phyloP scores from a whole-genome alignment of 2,329 filamentous ascomycete genomes.

The Paecilomyces variotii region DNA sequence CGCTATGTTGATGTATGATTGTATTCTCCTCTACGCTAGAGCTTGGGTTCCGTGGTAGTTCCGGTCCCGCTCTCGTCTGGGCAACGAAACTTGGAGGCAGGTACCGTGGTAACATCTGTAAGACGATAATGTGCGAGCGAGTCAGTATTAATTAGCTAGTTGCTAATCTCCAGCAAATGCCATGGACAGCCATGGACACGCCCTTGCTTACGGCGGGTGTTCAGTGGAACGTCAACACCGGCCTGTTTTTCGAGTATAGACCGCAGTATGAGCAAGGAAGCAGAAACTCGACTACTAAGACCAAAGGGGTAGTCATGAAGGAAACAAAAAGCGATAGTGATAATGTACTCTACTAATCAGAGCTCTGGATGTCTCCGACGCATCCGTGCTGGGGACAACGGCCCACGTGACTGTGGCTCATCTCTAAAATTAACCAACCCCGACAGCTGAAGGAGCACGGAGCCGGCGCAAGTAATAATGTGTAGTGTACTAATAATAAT shows the following conservation, averaged over 20 bases:
- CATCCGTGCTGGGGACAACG: neutral
- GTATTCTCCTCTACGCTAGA: neutral
- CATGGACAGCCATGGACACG: too few relatives aligned
- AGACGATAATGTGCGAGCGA: too few relatives aligned
- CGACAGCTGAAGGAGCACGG: neutral
- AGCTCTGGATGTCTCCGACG: neutral
- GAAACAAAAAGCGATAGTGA: neutral
- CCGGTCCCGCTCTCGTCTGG: neutral
- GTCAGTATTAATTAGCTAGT: too few relatives aligned
- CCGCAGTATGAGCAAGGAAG: neutral
- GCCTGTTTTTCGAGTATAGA: neutral
- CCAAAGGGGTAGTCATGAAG: neutral
- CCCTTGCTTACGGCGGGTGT: too few relatives aligned
- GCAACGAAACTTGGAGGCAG: neutral
- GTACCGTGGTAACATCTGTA: neutral
- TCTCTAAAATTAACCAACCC: neutral
- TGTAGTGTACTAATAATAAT: too few relatives aligned
- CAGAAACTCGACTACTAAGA: neutral
- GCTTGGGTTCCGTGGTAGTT: neutral
- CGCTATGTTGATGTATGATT: neutral
- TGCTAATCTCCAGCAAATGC: too few relatives aligned
- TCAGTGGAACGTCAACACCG: neutral
- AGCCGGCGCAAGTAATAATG: neutral
- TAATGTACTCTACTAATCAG: neutral
- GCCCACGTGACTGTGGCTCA: neutral